Conservation (phyloP, 169 alveolate species). For the Plasmodium sp. region DNA sequence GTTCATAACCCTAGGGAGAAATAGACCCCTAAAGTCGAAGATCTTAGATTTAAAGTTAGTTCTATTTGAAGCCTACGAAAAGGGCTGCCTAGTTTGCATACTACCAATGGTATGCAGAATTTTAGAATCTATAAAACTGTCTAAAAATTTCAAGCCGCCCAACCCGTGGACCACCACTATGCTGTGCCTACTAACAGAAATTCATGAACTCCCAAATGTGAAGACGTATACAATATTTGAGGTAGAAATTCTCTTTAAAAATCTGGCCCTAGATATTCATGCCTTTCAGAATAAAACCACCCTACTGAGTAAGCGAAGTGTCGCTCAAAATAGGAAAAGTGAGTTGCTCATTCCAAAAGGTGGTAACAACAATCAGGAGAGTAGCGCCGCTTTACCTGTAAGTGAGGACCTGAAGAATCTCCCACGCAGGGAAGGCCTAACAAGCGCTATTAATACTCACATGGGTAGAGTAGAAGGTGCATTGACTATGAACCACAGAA, state of each 20-base stretch:
- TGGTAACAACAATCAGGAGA: not conserved
- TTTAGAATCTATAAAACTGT: slow-evolving; percentile 83
- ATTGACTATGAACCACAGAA: not conserved
- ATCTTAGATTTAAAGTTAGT: slow-evolving; percentile 90
- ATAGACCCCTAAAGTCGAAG: slow-evolving; percentile 90
- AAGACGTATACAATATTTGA: slow-evolving; percentile 91
- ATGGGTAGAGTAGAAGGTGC: not conserved
- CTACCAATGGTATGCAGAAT: slow-evolving; percentile 91
- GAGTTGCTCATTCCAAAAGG: slow-evolving; percentile 3
- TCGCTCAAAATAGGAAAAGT: slow-evolving; percentile 14
- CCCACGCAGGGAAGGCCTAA: not conserved
- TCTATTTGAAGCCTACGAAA: slow-evolving; percentile 87
- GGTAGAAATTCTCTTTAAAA: slow-evolving; percentile 90
- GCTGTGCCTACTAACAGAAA: slow-evolving; percentile 88
- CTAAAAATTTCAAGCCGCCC: slow-evolving; percentile 92
- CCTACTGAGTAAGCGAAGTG: slow-evolving; percentile 29
- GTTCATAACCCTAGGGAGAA: slow-evolving; percentile 88
- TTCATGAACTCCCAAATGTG: slow-evolving; percentile 86
- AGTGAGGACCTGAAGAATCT: not conserved
- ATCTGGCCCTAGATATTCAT: slow-evolving; percentile 82
- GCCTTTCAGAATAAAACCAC: slow-evolving; percentile 55
- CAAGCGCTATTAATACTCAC: slow-evolving; percentile 7
- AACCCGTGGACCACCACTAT: slow-evolving; percentile 95
- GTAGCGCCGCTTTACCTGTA: not conserved
- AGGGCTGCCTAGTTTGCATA: slow-evolving; percentile 87